These are phyloP conservation scores for Aspergillus brunneoviolaceus DNA, from an alignment of 2,329 filamentous ascomycete species.

Conservation along the genomic window DNA sequence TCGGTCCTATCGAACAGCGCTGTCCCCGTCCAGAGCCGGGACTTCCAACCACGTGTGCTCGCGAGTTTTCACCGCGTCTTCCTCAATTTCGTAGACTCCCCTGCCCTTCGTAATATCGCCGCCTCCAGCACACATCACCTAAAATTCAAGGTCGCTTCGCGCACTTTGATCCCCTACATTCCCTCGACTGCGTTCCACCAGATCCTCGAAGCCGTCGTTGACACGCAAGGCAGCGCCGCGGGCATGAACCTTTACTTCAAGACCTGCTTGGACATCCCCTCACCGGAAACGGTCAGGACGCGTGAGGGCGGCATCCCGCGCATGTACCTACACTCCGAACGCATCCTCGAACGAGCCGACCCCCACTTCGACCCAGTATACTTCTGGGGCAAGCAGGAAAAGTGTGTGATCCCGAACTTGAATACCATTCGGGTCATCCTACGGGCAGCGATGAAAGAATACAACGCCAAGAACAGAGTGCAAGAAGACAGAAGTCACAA, in stretches of 20 bases:
- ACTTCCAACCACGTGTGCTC: conserved; percentile 32
- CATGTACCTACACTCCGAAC: conserved; percentile 25
- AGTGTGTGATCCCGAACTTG: conserved; percentile 34
- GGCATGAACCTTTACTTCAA: conserved; percentile 51
- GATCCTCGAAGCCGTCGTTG: conserved; percentile 56
- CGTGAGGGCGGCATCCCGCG: conserved; percentile 30
- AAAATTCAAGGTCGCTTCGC: conserved; percentile 13
- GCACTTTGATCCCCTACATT: conserved; percentile 28
- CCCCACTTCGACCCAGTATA: conserved; percentile 28
- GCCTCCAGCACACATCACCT: conserved; percentile 19
- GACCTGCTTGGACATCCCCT: conserved; percentile 45
- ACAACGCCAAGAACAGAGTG: conserved; percentile 6
- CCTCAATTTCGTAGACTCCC: conserved; percentile 26
- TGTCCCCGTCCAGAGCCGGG: conserved; percentile 15
- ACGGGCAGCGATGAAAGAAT: conserved; percentile 34
- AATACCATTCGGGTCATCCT: conserved; percentile 40
- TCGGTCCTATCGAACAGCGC: background rate
- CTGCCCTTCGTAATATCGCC: conserved; percentile 31
- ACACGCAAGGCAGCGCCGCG: conserved; percentile 47
- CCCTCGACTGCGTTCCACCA: conserved; percentile 50
- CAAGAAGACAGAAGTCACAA: background rate
- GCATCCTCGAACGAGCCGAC: conserved; percentile 21
- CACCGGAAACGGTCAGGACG: conserved; percentile 21
- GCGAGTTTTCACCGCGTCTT: conserved; percentile 33
- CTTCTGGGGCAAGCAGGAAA: conserved; percentile 25